Percentiles rank a stretch among this genome's conserved stretches.
Evolutionary conservation across 2,329 filamentous ascomycete genomes (phyloP).

Genomic region (Pseudogymnoascus sp.): DNA sequence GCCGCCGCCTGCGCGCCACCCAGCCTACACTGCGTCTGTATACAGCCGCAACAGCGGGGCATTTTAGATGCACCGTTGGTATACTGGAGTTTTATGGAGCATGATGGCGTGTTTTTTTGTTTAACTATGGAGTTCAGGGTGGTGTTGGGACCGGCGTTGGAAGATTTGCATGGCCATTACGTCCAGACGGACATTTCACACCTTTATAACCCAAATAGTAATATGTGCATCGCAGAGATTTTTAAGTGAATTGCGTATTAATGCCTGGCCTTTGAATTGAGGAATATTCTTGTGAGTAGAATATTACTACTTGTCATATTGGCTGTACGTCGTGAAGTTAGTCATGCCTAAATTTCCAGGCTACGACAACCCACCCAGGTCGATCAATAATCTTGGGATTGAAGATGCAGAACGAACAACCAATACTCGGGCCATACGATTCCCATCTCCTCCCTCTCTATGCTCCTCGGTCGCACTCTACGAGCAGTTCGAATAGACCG

Average conservation of each 20-base stretch:
- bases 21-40: slow-evolving; percentile 35
- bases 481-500: slow-evolving; percentile 17
- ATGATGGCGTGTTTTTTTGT: not conserved
- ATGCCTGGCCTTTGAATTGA: not conserved
- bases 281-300: not conserved
- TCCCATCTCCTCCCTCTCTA: slow-evolving; percentile 16
- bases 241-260: not conserved
- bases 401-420: not conserved
- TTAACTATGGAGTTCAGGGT: slow-evolving; percentile 4
- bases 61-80: slow-evolving; percentile 17
- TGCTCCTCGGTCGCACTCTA: slow-evolving; percentile 16
- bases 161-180: not conserved
- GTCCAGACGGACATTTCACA: not conserved
- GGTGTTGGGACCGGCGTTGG: not conserved
- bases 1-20: slow-evolving; percentile 51
- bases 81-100: not conserved
- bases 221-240: not conserved
- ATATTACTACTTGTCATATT: not conserved
- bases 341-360: not conserved
- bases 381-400: not conserved
- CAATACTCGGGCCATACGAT: not conserved
- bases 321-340: not conserved
- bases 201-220: slow-evolving; percentile 6
- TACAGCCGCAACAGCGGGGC: slow-evolving; percentile 24
- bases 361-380: not conserved